Percentiles rank a stretch among this genome's conserved stretches.
Evolutionary conservation across 306 rosid genomes (phyloP).

Genomic region (Styphnolobium japonicum): DNA sequence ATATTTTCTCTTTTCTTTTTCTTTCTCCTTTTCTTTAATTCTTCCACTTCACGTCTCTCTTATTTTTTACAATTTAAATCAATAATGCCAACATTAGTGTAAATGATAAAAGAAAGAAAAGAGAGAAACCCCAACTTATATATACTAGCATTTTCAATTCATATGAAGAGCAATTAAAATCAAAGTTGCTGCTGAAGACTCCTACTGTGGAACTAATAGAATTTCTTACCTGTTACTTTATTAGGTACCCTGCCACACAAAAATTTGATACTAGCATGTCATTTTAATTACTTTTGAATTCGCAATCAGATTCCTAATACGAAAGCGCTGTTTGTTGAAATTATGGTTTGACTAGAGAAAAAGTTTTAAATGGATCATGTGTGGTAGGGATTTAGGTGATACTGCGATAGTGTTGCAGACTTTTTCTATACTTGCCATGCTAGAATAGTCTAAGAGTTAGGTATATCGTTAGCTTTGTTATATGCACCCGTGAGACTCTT

Average conservation of each 20-base stretch:
- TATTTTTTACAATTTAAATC: no score
- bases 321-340: slow-evolving; percentile 21
- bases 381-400: background rate
- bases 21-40: no score
- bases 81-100: no score
- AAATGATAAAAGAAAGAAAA: no score
- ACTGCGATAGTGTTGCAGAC: background rate
- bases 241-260: background rate
- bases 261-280: background rate
- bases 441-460: background rate
- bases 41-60: no score
- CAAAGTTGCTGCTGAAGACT: background rate
- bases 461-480: background rate
- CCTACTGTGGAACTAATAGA: background rate
- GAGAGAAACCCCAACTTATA: background rate
- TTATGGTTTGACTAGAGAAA: background rate
- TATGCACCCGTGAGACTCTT: background rate
- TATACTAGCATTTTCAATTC: background rate
- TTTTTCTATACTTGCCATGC: background rate
- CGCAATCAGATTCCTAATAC: background rate
- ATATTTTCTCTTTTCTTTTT: no score
- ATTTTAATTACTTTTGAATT: background rate
- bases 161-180: background rate
- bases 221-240: background rate
- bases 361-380: background rate